Percentiles rank a stretch among this genome's conserved stretches.
Conservation (phyloP, 225 moss, liverwort and hornwort species). For the Bryum argenteum region DNA sequence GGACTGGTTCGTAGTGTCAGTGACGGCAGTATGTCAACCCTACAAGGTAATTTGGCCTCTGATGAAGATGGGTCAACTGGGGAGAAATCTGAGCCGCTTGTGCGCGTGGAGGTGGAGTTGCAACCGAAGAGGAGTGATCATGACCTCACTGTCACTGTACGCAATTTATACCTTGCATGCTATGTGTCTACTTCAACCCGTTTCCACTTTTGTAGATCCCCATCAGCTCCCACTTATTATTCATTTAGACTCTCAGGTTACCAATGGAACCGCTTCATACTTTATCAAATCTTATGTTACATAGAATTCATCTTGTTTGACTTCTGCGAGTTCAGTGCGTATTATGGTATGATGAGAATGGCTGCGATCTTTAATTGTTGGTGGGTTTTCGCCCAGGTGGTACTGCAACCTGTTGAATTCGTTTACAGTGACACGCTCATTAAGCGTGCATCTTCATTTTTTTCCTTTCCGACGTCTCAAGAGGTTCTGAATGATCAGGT, state of each 20-base stretch:
- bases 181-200: conserved; percentile 10
- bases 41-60: conserved; percentile 37
- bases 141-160: conserved; percentile 65
- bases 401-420: conserved; percentile 85
- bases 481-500: conserved; percentile 73
- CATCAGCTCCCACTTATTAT: not conserved
- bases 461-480: conserved; percentile 61
- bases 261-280: conserved; percentile 3
- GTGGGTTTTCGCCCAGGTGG: conserved; percentile 55
- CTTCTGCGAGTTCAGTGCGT: conserved; percentile 8
- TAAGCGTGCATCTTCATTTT: conserved; percentile 61
- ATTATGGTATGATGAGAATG: conserved; percentile 8
- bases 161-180: conserved; percentile 28
- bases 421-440: conserved; percentile 80
- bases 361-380: conserved; percentile 22
- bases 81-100: conserved; percentile 66
- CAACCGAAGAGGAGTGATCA: conserved; percentile 58
- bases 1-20: conserved; percentile 66
- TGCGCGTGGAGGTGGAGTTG: conserved; percentile 76
- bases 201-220: not conserved
- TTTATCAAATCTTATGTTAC: conserved; percentile 3
- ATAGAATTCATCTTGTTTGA: not conserved
- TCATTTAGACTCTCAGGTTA: not conserved
- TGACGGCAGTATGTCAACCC: conserved; percentile 57
- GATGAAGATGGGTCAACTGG: conserved; percentile 42